phyloP scores from a whole-genome alignment of 1,139 yeast genomes.

The Magnusiomyces paraingens region DNA sequence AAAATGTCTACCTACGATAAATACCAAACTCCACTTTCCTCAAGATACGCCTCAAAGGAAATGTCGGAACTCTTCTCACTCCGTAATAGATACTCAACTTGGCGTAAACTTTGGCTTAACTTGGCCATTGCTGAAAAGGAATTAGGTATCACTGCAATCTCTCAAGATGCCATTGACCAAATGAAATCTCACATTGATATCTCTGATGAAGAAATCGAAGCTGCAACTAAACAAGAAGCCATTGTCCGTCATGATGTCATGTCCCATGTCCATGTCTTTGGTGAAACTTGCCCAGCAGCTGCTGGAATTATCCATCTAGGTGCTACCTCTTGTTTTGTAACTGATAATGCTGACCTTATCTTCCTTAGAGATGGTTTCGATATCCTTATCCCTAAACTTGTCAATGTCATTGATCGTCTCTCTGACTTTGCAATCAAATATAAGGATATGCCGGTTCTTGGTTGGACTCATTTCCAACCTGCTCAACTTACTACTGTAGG shows the following conservation, averaged over 20 bases:
- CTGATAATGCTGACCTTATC: constrained; percentile 96
- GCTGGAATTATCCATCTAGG: constrained; percentile 98
- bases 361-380: constrained; percentile 95
- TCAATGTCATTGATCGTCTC: constrained; percentile 88
- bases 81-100: constrained; percentile 91
- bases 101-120: constrained; percentile 97
- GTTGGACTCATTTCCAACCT: constrained; percentile 99
- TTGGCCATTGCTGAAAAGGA: constrained; percentile 94
- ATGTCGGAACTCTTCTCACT: constrained; percentile 89
- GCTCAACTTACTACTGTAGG: constrained; percentile 99
- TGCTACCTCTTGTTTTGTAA: constrained; percentile 96
- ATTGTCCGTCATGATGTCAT: constrained; percentile 98
- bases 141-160: constrained; percentile 74
- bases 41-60: constrained; percentile 96
- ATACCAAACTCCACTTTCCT: constrained; percentile 87
- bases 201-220: constrained; percentile 87
- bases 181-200: constrained; percentile 71
- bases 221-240: constrained; percentile 90
- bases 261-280: constrained; percentile 98
- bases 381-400: constrained; percentile 85
- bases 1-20: constrained; percentile 26
- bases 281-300: constrained; percentile 88
- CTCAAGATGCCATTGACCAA: constrained; percentile 87
- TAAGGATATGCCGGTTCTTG: constrained; percentile 94
- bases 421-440: constrained; percentile 81